Evolutionary conservation across 306 rosid species (phyloP), one percentile per base, ranked within the genome.

Genomic region (Cyamopsis tetragonoloba): DNA sequence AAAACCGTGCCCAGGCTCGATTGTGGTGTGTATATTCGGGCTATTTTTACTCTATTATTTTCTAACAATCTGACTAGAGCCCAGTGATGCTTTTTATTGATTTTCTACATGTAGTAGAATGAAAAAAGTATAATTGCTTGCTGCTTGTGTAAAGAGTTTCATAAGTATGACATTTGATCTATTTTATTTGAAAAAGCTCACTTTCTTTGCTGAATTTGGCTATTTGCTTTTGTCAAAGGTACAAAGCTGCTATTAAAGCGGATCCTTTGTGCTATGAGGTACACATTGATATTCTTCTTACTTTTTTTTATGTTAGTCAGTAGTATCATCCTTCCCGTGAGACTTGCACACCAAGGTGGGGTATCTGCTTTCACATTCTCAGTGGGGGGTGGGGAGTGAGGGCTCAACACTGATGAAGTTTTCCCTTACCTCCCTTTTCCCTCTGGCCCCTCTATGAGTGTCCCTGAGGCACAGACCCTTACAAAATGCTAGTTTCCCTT

Each of bases 251-350:
- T 60, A 81, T 93, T 64, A 93, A 85, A 77, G 92, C 96, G 0
- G 99, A 93, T 77, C 99, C 99, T 69, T 75, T 93, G 75, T 90
- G 99, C 79, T 93, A 93, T 71, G 99, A 93, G 99, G 96, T 90
- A 85, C 57, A 20, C 13, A 30, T 62, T 51, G n/a, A 62, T 74
- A 54, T 70, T 77, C 35, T 68, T 41, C 22, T 64, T 58, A n/a
- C 26, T 71, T 11, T 37, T 28, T 58, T 77, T 41, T 56, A 3
- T 59, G 56, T n/a, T 56, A 24, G 13, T 70, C 68, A 39, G 18
- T 64, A 50, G 60, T 41, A 11, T 57, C 24, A 22, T 43, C 44
- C 3, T 14, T 48, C 32, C 3, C 59, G 50, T 46, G 60, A 31
- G 59, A 50, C 6, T 37, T 7, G 58, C 49, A 12, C 51, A 14